Evolutionary conservation across 352 stramenopile species (phyloP), one percentile per base, ranked within the genome.

Genomic region (Phytophthora megakarya): DNA sequence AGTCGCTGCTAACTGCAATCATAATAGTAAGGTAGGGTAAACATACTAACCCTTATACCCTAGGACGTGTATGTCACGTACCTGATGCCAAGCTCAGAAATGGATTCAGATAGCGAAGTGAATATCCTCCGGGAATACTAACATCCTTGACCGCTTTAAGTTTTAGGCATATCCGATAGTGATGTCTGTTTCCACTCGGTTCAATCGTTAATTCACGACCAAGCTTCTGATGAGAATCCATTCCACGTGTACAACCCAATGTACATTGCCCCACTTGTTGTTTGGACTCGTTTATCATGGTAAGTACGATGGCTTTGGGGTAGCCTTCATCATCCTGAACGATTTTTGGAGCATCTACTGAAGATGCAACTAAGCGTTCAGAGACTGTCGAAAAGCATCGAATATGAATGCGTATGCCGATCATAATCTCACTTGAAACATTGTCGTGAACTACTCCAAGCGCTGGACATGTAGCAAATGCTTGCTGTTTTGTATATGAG

Each of bases 71-170:
- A 62, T 67, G 47, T 65, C 35, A 62, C 70, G 47, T 65, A 86
- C 76, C 59, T 61, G 30, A 50, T 26, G 71, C 55, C n/a, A 54
- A 73, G 10, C 61, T 35, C 23, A 72, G 61, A 46, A 86, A 86
- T 37, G 76, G 76, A 26, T 80, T 74, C 26, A 65, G 48, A 26
- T 71, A 86, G 16, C 55, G 44, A 16, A 86, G 65, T 3, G 54
- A 58, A 25, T 76, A 75, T 21, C 55, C 52, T 11, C 76, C 65
- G 39, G 68, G n/a, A 1, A 44, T 39, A 15, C 61, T 39, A 10
- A 83, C 49, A 22, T 83, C 66, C 8, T 61, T 64, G 2, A 84
- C 45, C 1, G 74, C 78, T 50, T 79, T 74, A 3, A 86, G 16
- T 30, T 67, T 75, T 26, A 86, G 9, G 35, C 72, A 83, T 37